Evolutionary conservation across 352 stramenopile species (phyloP).

Genomic region (Phytophthora tubulina): DNA sequence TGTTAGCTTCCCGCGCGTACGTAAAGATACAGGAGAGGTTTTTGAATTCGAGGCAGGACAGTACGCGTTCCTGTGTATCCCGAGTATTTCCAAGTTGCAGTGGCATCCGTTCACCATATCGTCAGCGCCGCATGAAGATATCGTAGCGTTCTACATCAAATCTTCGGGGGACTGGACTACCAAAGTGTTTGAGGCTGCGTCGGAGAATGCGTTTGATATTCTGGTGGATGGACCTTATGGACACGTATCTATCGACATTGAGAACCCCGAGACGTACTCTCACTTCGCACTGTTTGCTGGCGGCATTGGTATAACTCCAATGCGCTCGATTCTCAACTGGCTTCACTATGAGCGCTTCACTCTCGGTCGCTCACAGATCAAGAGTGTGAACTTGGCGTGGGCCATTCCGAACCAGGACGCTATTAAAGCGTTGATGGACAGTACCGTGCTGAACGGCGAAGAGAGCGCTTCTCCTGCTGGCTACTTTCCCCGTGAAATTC

Average conservation of each 20-base stretch:
- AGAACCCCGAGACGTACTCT: conserved; percentile 44
- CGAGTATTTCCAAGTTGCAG: conserved; percentile 59
- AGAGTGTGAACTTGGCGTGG: conserved; percentile 55
- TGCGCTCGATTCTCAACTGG: conserved; percentile 44
- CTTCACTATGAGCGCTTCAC: conserved; percentile 35
- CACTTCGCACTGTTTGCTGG: conserved; percentile 53
- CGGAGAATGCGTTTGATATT: conserved; percentile 29
- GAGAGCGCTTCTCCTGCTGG: background rate
- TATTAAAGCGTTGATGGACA: conserved; percentile 31
- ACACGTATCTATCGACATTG: conserved; percentile 45
- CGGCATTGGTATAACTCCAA: conserved; percentile 57
- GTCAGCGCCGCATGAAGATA: conserved; percentile 62
- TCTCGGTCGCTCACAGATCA: conserved; percentile 25
- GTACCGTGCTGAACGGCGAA: background rate
- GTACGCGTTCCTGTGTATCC: conserved; percentile 84
- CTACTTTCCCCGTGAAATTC: conserved; percentile 17
- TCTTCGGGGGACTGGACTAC: conserved; percentile 62
- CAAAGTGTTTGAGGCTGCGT: conserved; percentile 31
- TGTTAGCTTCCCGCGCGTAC: conserved; percentile 45
- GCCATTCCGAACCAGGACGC: conserved; percentile 42
- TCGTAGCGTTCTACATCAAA: conserved; percentile 65
- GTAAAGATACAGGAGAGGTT: conserved; percentile 33
- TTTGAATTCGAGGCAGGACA: conserved; percentile 52
- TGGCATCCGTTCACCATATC: conserved; percentile 91
- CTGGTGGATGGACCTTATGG: conserved; percentile 53